Conservation (phyloP, 257 asterid species). For the Verbena officinalis region DNA sequence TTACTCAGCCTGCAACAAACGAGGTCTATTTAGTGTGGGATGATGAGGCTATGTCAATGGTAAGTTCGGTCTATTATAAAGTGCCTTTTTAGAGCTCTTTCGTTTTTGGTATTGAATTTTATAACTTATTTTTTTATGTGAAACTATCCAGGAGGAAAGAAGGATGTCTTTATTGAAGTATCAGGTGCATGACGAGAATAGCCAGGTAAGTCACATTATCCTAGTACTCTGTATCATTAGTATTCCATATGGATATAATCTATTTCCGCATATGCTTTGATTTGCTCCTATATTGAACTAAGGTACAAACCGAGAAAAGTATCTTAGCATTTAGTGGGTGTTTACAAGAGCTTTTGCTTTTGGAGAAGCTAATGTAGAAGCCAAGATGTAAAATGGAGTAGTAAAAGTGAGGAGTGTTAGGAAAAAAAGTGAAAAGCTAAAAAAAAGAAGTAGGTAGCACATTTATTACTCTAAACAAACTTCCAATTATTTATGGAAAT, state of each 20-base stretch:
- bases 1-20: neutral
- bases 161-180: slow-evolving; percentile 66
- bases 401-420: too few species aligned
- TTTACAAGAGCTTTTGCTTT: too few species aligned
- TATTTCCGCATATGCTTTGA: neutral
- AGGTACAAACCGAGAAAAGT: neutral
- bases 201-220: slow-evolving; percentile 1
- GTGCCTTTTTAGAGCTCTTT: neutral
- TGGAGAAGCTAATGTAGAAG: too few species aligned
- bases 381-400: too few species aligned
- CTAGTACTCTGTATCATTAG: neutral
- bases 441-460: too few species aligned
- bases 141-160: slow-evolving; percentile 59
- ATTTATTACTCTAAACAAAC: too few species aligned
- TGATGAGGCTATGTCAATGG: neutral
- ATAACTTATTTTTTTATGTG: neutral
- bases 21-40: slow-evolving; percentile 4
- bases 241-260: neutral
- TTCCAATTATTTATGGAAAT: too few species aligned
- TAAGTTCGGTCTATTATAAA: neutral
- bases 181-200: slow-evolving; percentile 49
- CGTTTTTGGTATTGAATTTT: slow-evolving; percentile 6
- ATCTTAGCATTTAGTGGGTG: neutral
- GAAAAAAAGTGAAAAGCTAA: too few species aligned
- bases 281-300: neutral